phyloP scores from a whole-genome alignment of 352 stramenopile species.

The Globisporangium paroecandrum region DNA sequence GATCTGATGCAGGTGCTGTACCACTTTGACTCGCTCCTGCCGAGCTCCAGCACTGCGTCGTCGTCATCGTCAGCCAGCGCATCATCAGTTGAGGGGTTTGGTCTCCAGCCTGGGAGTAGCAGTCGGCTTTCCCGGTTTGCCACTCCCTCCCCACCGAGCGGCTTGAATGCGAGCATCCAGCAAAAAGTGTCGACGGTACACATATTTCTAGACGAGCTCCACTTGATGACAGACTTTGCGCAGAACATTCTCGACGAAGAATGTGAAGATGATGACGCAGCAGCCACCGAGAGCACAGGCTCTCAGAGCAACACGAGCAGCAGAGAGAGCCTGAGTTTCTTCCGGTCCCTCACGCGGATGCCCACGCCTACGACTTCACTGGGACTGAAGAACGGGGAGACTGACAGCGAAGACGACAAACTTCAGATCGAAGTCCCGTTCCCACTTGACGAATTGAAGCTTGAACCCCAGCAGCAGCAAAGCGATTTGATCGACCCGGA shows the following conservation, averaged over 20 bases:
- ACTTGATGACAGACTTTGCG: slow-evolving; percentile 52
- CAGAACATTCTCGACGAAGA: slow-evolving; percentile 60
- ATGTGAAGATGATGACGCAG: slow-evolving; percentile 14
- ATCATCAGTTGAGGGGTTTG: neutral
- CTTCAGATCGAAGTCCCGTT: slow-evolving; percentile 4
- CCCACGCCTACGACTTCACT: slow-evolving; percentile 21
- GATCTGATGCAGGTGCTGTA: slow-evolving; percentile 44
- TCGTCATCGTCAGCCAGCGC: neutral
- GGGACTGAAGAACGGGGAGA: neutral
- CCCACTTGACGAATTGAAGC: slow-evolving; percentile 18
- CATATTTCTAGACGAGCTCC: slow-evolving; percentile 58
- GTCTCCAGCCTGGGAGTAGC: neutral
- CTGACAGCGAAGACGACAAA: neutral
- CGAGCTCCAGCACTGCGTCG: neutral
- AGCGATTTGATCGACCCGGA: neutral
- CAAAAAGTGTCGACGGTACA: slow-evolving; percentile 35
- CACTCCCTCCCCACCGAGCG: neutral
- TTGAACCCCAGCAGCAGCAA: slow-evolving; percentile 12
- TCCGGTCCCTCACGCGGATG: slow-evolving; percentile 29
- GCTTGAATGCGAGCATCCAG: slow-evolving; percentile 13
- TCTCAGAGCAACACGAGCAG: slow-evolving; percentile 43
- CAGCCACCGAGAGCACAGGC: neutral
- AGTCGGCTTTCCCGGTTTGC: neutral
- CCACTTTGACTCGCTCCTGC: slow-evolving; percentile 34
- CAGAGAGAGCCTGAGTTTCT: slow-evolving; percentile 29